Evolutionary conservation across 2,329 filamentous ascomycete genomes (phyloP).

Genomic region (Pyricularia grisea): DNA sequence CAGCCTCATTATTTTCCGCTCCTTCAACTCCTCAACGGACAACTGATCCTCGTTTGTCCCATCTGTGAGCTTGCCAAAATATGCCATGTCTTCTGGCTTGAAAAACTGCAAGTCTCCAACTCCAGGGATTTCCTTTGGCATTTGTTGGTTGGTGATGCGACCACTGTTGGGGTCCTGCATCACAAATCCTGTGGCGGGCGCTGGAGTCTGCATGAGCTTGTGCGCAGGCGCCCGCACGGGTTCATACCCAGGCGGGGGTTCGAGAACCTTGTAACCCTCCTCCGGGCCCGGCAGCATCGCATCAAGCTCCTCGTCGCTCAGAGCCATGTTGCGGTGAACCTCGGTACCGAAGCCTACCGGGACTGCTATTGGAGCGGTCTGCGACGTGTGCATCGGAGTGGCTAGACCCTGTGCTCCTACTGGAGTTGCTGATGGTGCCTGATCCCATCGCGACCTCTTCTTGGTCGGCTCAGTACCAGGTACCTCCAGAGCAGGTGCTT

Average conservation of each 20-base stretch:
- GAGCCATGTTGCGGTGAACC: slow-evolving; percentile 68
- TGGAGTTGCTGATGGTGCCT: slow-evolving; percentile 69
- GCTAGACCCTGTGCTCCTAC: slow-evolving; percentile 65
- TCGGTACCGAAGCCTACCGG: slow-evolving; percentile 67
- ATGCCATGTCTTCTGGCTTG: slow-evolving; percentile 97
- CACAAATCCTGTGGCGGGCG: slow-evolving; percentile 81
- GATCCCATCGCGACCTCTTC: slow-evolving; percentile 84
- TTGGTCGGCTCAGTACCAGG: slow-evolving; percentile 54
- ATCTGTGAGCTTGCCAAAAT: slow-evolving; percentile 96
- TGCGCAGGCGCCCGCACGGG: slow-evolving; percentile 70
- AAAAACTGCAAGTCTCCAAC: slow-evolving; percentile 96
- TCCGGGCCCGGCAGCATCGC: slow-evolving; percentile 78
- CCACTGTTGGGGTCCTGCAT: slow-evolving; percentile 91
- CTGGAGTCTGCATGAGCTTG: slow-evolving; percentile 64
- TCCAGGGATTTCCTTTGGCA: slow-evolving; percentile 91
- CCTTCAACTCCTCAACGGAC: slow-evolving; percentile 91
- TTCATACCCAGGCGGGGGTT: slow-evolving; percentile 85
- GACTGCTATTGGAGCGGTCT: slow-evolving; percentile 31
- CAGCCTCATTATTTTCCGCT: slow-evolving; percentile 96
- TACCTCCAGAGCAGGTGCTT: slow-evolving; percentile 52
- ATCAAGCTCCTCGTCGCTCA: slow-evolving; percentile 92
- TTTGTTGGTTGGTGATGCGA: slow-evolving; percentile 74
- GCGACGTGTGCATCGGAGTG: slow-evolving; percentile 65
- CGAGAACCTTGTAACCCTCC: slow-evolving; percentile 87
- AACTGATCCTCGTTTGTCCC: slow-evolving; percentile 85